phyloP scores from a whole-genome alignment of 805 yeast species.

The Nematodospora valgi region DNA sequence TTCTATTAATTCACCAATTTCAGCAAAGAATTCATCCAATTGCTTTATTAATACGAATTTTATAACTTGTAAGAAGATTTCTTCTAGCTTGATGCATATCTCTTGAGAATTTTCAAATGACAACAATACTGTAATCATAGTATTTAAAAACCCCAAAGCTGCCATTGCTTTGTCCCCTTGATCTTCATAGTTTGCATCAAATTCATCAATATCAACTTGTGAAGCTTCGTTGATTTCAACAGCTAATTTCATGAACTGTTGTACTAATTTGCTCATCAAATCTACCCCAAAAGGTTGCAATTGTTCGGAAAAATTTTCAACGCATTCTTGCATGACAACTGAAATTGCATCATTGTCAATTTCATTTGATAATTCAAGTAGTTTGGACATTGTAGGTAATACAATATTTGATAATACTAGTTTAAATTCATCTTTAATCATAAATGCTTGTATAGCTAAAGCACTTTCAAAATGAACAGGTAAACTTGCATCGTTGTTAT shows the following conservation, averaged over 20 bases:
- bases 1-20: slow-evolving; percentile 66
- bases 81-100: slow-evolving; percentile 61
- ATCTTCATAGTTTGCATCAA: slow-evolving; percentile 26
- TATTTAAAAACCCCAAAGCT: slow-evolving; percentile 75
- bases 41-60: slow-evolving; percentile 62
- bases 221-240: slow-evolving; percentile 52
- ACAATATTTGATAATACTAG: slow-evolving; percentile 66
- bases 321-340: slow-evolving; percentile 93
- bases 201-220: slow-evolving; percentile 23
- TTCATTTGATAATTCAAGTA: slow-evolving; percentile 70
- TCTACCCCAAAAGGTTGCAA: slow-evolving; percentile 76
- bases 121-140: slow-evolving; percentile 75
- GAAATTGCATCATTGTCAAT: slow-evolving; percentile 86
- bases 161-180: slow-evolving; percentile 73
- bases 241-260: slow-evolving; percentile 55
- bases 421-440: slow-evolving; percentile 61
- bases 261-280: slow-evolving; percentile 54
- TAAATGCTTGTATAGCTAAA: slow-evolving; percentile 76
- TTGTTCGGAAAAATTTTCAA: slow-evolving; percentile 82
- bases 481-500: slow-evolving; percentile 30
- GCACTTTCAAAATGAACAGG: slow-evolving; percentile 87
- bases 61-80: slow-evolving; percentile 65
- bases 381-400: slow-evolving; percentile 76
- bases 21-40: slow-evolving; percentile 71
- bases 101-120: slow-evolving; percentile 80